A percentile compares a stretch with the other conserved stretches of the same genome.
Evolutionary conservation across 371 early-diverging fungal genomes (phyloP).

Genomic region (Lichtheimia ornata): DNA sequence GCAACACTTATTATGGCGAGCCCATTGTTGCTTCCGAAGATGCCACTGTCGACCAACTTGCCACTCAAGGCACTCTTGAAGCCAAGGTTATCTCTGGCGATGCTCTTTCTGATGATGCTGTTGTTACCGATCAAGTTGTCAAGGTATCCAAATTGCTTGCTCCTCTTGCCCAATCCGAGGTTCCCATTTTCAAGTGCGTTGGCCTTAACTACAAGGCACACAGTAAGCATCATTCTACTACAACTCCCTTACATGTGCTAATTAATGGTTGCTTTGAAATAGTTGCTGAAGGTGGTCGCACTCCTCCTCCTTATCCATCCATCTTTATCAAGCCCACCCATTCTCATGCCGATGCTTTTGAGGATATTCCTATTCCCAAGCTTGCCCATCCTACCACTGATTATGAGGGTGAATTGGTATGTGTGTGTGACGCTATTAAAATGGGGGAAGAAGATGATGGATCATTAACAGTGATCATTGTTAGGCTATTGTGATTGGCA

Average conservation of each 20-base stretch:
- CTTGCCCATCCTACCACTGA: constrained; percentile 52
- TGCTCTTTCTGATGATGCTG: constrained; percentile 30
- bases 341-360: constrained; percentile 48
- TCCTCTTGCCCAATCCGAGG: constrained; percentile 33
- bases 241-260: neutral
- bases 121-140: constrained; percentile 42
- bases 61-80: constrained; percentile 20
- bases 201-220: constrained; percentile 59
- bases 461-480: neutral
- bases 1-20: constrained; percentile 23
- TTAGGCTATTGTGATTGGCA: constrained; percentile 57
- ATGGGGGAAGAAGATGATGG: neutral
- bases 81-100: constrained; percentile 52
- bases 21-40: constrained; percentile 16
- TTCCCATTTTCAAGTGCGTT: constrained; percentile 52
- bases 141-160: constrained; percentile 43
- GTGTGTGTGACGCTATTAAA: neutral
- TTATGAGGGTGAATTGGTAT: constrained; percentile 58
- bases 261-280: neutral
- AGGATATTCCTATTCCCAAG: constrained; percentile 46
- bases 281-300: constrained; percentile 32
- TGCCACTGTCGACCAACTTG: constrained; percentile 26
- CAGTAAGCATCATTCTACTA: constrained; percentile 8
- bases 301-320: constrained; percentile 38
- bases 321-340: constrained; percentile 56